Evolutionary conservation across 1,284 basidiomycete genomes (phyloP), one percentile per base, ranked within the genome.

Genomic region (Puccinia novopanici): DNA sequence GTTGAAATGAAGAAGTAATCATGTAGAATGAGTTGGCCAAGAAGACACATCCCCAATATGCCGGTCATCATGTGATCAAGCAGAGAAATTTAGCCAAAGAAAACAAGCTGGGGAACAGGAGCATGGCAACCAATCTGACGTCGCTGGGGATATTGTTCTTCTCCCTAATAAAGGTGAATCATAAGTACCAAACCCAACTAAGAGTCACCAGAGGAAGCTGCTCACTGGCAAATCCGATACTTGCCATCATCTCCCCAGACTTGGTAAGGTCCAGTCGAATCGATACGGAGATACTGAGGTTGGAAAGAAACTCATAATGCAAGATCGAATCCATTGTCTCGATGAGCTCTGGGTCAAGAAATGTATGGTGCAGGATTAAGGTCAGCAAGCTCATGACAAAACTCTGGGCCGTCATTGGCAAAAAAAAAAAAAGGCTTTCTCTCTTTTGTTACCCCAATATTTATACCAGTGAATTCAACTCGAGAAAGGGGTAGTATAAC

Each of bases 261-360:
- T 67, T 42, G 24, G 45, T 67, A 34, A 67, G 15, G 27, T 67
- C 65, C 8, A 67, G 40, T 10, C 65, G 65, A 67, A 67, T 67
- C 65, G 45, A 34, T 13, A 48, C 3, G 10, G 65, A 37, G 40
- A 67, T 67, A 5, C 45, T 67, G 19, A 67, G 8, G 40, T 67
- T 67, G 65, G 65, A 37, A 67, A 67, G 65, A 37, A 67, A 67
- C 22, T 67, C 45, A 48, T 67, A 67, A 45, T 67, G 65, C 37
- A 67, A 67, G 45, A 67, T 67, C 4, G 65, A 67, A 67, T 67
- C 65, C 65, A 67, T 67, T 17, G 65, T 67, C 65, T 67, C 65
- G 22, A 67, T 34, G 15, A 67, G 65, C 40, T 67, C 65, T 67
- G 34, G 17, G 13, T 55, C 27, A 24, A 55, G 52, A 54, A 22